Percentiles rank a stretch among this genome's conserved stretches.
These are phyloP conservation scores for Prunus yedoensis DNA, from an alignment of 331 rosid genomes.

Conservation along the genomic window DNA sequence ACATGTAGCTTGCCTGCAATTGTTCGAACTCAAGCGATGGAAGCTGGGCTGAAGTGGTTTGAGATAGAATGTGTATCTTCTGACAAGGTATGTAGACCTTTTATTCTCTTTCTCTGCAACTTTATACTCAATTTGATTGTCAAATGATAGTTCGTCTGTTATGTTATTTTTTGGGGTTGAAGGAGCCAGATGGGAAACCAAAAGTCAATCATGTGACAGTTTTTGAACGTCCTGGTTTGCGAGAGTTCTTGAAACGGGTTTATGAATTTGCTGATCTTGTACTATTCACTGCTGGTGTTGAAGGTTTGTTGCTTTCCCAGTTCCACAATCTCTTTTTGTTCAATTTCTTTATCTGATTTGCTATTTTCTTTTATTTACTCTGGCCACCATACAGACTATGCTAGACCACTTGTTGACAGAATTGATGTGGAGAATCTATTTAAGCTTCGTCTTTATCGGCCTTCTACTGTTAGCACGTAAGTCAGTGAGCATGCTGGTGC, in stretches of 20 bases:
- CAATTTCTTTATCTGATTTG: neutral
- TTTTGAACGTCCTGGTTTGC: conserved; percentile 93
- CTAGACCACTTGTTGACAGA: conserved; percentile 89
- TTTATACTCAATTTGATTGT: neutral
- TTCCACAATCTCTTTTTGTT: neutral
- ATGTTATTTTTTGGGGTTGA: conserved; percentile 23
- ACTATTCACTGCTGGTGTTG: conserved; percentile 91
- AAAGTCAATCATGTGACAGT: conserved; percentile 82
- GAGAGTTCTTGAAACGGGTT: conserved; percentile 65
- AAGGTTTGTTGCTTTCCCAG: conserved; percentile 49
- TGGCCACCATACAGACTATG: conserved; percentile 56
- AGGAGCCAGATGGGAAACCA: conserved; percentile 81
- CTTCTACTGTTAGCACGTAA: conserved; percentile 84
- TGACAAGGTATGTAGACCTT: conserved; percentile 49
- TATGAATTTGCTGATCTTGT: conserved; percentile 81
- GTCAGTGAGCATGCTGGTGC: conserved; percentile 9
- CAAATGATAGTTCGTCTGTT: neutral
- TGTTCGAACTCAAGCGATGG: conserved; percentile 63
- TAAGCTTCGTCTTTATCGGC: conserved; percentile 74
- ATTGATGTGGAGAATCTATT: conserved; percentile 72
- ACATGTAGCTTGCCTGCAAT: conserved; percentile 69
- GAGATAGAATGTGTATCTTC: conserved; percentile 78
- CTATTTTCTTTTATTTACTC: neutral
- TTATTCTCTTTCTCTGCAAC: neutral
- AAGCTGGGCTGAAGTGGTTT: conserved; percentile 88